Conservation (phyloP, 78 protist species). For the Isochrysis galbana region DNA sequence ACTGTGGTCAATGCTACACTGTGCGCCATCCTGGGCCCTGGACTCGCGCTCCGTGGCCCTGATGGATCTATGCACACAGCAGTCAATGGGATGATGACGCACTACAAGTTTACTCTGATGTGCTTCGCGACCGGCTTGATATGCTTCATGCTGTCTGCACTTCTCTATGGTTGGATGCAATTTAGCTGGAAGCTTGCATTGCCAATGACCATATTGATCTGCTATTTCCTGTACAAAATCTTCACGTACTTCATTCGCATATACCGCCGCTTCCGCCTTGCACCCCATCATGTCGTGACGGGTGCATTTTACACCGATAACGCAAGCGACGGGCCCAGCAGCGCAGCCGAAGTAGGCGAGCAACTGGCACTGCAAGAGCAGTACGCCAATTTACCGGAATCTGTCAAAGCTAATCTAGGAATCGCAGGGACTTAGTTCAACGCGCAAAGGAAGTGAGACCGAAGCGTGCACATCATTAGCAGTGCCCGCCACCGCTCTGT, state of each 20-base stretch:
- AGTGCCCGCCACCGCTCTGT: neutral
- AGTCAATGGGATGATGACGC: neutral
- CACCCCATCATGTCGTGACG: neutral
- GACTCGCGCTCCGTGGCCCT: neutral
- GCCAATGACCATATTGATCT: neutral
- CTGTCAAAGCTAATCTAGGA: neutral
- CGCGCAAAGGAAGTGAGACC: neutral
- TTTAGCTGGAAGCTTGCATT: neutral
- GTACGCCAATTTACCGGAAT: neutral
- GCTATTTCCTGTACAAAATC: neutral
- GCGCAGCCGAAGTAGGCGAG: neutral
- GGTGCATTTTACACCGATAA: neutral
- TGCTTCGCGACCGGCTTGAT: neutral
- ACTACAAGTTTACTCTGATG: neutral
- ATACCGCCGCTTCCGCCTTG: neutral
- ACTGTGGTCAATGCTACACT: slow-evolving; percentile 30
- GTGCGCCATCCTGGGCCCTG: slow-evolving; percentile 3
- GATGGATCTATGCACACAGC: slow-evolving; percentile 4
- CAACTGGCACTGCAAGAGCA: neutral
- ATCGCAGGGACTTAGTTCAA: neutral
- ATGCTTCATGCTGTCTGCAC: neutral
- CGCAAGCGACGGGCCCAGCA: neutral
- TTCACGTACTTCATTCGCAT: neutral
- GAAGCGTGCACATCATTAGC: too few species aligned
- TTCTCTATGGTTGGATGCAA: slow-evolving; percentile 12